Percentiles rank a stretch among this genome's conserved stretches.
Evolutionary conservation across 2,329 filamentous ascomycete species (phyloP).

Genomic region (Trichoderma guizhouense): DNA sequence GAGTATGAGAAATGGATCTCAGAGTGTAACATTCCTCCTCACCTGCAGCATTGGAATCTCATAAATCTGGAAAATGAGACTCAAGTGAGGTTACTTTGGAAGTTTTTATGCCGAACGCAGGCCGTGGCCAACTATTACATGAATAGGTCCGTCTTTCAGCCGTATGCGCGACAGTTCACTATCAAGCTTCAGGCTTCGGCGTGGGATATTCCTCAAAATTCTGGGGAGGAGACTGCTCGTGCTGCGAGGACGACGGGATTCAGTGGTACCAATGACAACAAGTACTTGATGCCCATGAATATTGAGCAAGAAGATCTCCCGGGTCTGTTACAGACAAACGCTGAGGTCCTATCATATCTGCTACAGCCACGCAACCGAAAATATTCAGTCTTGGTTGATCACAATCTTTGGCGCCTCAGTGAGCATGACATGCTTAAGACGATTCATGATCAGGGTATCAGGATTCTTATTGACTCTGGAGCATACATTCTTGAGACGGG

Average conservation of each 20-base stretch:
- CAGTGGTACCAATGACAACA: slow-evolving; percentile 67
- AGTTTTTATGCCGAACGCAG: slow-evolving; percentile 45
- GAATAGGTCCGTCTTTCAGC: slow-evolving; percentile 62
- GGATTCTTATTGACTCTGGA: slow-evolving; percentile 61
- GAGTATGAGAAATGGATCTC: slow-evolving; percentile 54
- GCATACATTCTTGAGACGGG: slow-evolving; percentile 61
- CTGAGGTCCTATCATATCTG: slow-evolving; percentile 58
- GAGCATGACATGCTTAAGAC: slow-evolving; percentile 44
- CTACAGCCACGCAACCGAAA: slow-evolving; percentile 48
- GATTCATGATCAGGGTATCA: slow-evolving; percentile 39
- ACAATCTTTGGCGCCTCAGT: slow-evolving; percentile 35
- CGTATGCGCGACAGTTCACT: slow-evolving; percentile 61
- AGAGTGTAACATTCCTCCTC: slow-evolving; percentile 41
- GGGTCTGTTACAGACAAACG: slow-evolving; percentile 57
- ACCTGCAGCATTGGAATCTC: slow-evolving; percentile 49
- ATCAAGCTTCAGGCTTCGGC: slow-evolving; percentile 62
- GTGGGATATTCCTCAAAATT: slow-evolving; percentile 62
- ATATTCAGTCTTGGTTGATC: slow-evolving; percentile 38
- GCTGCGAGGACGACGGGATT: slow-evolving; percentile 59
- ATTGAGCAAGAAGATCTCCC: slow-evolving; percentile 60
- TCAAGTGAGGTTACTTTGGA: slow-evolving; percentile 51
- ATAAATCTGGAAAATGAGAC: slow-evolving; percentile 58
- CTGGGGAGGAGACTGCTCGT: background rate
- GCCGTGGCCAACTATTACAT: slow-evolving; percentile 58
- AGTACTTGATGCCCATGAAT: slow-evolving; percentile 52